Percentiles rank a stretch among this genome's conserved stretches.
Conservation (phyloP, 495 filamentous ascomycete species). For the Penicillium coprophilum region DNA sequence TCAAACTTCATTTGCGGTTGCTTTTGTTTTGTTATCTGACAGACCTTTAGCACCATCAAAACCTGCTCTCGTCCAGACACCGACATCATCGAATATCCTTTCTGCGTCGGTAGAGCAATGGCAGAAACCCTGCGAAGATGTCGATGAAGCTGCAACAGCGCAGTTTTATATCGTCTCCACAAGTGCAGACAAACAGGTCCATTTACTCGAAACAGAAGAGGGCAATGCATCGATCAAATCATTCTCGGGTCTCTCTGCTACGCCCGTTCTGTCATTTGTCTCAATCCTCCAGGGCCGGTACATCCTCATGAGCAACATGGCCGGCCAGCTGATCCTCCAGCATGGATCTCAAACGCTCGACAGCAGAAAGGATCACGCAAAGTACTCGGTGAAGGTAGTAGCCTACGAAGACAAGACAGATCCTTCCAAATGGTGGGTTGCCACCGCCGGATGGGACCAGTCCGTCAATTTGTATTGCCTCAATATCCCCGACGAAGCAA, state of each 20-base stretch:
- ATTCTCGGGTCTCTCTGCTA: constrained; percentile 50
- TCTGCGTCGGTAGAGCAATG: constrained; percentile 48
- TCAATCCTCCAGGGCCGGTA: constrained; percentile 34
- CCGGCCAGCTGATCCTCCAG: constrained; percentile 57
- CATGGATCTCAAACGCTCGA: constrained; percentile 40
- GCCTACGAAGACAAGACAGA: constrained; percentile 31
- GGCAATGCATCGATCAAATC: constrained; percentile 29
- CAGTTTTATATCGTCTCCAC: constrained; percentile 44
- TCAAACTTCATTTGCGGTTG: background rate
- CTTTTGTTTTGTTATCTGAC: constrained; percentile 10
- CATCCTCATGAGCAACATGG: constrained; percentile 59
- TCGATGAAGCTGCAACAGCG: constrained; percentile 8
- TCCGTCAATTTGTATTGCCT: constrained; percentile 54
- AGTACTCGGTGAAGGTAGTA: constrained; percentile 61
- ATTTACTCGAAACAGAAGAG: constrained; percentile 39
- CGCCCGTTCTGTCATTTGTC: constrained; percentile 57
- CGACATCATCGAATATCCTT: constrained; percentile 55
- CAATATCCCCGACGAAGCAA: constrained; percentile 13
- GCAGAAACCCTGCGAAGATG: constrained; percentile 23
- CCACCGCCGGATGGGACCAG: constrained; percentile 66
- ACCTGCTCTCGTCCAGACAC: constrained; percentile 40
- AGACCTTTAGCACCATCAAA: constrained; percentile 48
- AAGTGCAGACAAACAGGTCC: constrained; percentile 54
- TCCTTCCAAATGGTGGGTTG: constrained; percentile 42
- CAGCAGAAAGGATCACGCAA: constrained; percentile 57